Evolutionary conservation across 2,329 filamentous ascomycete species (phyloP).

Genomic region (Trichoderma sp.): DNA sequence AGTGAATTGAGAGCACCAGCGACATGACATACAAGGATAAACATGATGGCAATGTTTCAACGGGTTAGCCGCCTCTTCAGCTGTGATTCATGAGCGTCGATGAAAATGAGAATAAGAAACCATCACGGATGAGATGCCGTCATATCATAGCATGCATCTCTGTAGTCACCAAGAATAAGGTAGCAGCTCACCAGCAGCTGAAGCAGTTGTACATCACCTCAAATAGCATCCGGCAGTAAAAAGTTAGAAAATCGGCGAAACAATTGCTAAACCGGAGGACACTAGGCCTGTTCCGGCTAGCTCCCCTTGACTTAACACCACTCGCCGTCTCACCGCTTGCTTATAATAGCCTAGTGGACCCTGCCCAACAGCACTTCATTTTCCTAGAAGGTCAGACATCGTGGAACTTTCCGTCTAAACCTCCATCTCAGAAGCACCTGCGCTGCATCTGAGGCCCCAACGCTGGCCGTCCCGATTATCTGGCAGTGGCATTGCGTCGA

Average conservation of each 20-base stretch:
- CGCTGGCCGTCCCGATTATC: background rate
- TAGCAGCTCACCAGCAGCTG: background rate
- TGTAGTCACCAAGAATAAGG: background rate
- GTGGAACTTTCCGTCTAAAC: background rate
- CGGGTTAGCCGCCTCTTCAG: background rate
- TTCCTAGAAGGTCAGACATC: slow-evolving; percentile 13
- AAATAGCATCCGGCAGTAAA: background rate
- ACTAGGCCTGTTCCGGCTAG: background rate
- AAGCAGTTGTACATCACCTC: background rate
- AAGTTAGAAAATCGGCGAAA: slow-evolving; percentile 4
- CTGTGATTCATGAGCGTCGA: background rate
- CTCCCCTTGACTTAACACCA: no score
- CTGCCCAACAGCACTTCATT: slow-evolving; percentile 7
- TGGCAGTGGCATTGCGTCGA: background rate
- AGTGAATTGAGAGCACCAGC: background rate
- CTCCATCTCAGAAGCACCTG: background rate
- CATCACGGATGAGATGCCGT: slow-evolving; percentile 1
- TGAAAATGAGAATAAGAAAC: background rate
- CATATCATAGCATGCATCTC: slow-evolving; percentile 3
- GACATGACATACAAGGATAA: slow-evolving; percentile 20
- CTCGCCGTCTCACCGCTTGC: slow-evolving; percentile 12
- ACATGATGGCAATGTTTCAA: slow-evolving; percentile 1
- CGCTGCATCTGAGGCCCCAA: background rate
- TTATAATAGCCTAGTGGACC: background rate
- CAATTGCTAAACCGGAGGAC: background rate